A percentile compares a stretch with the other conserved stretches of the same genome.
These are phyloP conservation scores for Alternaria sp. DNA, from an alignment of 2,329 filamentous ascomycete genomes.

Conservation along the genomic window DNA sequence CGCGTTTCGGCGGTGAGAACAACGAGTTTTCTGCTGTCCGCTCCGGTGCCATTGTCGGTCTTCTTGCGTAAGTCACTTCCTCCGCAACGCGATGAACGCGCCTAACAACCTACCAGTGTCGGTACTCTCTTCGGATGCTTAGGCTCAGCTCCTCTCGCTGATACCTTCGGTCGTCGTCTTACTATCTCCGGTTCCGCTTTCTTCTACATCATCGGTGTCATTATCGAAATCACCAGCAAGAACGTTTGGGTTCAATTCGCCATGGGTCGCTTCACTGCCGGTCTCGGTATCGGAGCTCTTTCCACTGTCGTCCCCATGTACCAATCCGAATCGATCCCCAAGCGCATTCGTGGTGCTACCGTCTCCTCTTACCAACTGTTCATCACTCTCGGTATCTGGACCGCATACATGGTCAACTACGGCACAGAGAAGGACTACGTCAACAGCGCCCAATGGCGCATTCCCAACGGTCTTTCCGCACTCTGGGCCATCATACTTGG, in stretches of 20 bases:
- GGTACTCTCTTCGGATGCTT: constrained; percentile 78
- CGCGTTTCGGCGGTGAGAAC: constrained; percentile 41
- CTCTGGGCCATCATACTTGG: constrained; percentile 63
- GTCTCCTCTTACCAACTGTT: constrained; percentile 71
- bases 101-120: constrained; percentile 46
- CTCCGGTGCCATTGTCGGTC: constrained; percentile 45
- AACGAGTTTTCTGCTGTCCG: constrained; percentile 42
- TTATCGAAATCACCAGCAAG: constrained; percentile 68
- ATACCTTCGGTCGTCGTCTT: constrained; percentile 65
- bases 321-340: constrained; percentile 69
- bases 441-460: constrained; percentile 65
- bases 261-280: constrained; percentile 66
- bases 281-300: constrained; percentile 68
- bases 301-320: constrained; percentile 67
- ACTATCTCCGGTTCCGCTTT: constrained; percentile 68
- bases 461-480: constrained; percentile 66
- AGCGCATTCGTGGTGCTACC: constrained; percentile 68
- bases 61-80: constrained; percentile 35
- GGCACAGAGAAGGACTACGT: constrained; percentile 60
- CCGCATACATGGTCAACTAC: constrained; percentile 62
- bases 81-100: neutral
- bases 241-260: constrained; percentile 69
- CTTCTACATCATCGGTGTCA: constrained; percentile 68
- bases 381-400: constrained; percentile 71
- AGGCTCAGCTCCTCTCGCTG: constrained; percentile 63